A percentile compares a stretch with the other conserved stretches of the same genome.
These are phyloP conservation scores for Entomortierella beljakovae DNA, from an alignment of 192 early-diverging fungal genomes.

Conservation along the genomic window DNA sequence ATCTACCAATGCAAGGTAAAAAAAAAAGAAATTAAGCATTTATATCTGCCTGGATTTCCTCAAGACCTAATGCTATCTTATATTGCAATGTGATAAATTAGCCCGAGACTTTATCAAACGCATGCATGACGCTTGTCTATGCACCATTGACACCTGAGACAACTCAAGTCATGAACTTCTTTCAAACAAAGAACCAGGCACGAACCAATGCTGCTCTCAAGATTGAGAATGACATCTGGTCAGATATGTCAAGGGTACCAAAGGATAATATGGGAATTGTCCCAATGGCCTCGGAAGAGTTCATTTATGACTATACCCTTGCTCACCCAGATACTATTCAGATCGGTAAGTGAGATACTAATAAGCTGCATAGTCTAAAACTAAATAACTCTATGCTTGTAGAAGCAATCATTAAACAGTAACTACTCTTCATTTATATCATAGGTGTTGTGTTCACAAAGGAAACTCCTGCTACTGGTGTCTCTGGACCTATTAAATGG, in stretches of 20 bases:
- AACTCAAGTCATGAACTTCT: slow-evolving; percentile 36
- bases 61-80: neutral
- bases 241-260: slow-evolving; percentile 27
- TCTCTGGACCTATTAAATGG: slow-evolving; percentile 56
- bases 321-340: slow-evolving; percentile 72
- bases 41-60: neutral
- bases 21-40: neutral
- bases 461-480: slow-evolving; percentile 1
- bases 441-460: slow-evolving; percentile 48
- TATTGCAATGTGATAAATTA: neutral
- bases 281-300: slow-evolving; percentile 63
- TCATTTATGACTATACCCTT: slow-evolving; percentile 78
- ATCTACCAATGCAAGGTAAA: slow-evolving; percentile 45
- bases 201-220: slow-evolving; percentile 25
- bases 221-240: slow-evolving; percentile 35
- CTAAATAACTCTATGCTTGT: too few species aligned
- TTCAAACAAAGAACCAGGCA: slow-evolving; percentile 35
- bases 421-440: too few species aligned
- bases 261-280: slow-evolving; percentile 60
- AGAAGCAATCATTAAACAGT: too few species aligned
- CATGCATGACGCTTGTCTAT: slow-evolving; percentile 44
- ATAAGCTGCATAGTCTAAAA: too few species aligned
- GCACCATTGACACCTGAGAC: slow-evolving; percentile 34
- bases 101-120: slow-evolving; percentile 39
- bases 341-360: slow-evolving; percentile 67